These are phyloP conservation scores for Penicillium sp. DNA, from an alignment of 2,329 filamentous ascomycete genomes.

Conservation along the genomic window DNA sequence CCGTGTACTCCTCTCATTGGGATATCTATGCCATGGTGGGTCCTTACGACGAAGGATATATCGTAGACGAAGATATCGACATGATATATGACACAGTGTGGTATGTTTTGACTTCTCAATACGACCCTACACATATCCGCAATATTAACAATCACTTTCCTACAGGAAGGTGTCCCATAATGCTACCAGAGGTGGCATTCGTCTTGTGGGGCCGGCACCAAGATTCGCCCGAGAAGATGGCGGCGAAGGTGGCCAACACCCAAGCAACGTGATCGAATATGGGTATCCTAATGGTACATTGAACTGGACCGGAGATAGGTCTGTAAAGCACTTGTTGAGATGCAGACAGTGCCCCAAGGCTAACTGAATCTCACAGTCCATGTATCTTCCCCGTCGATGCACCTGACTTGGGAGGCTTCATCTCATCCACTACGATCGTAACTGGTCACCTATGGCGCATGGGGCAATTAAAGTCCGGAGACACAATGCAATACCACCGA, in stretches of 20 bases:
- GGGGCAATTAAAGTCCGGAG: constrained; percentile 62
- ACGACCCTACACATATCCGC: too few relatives aligned
- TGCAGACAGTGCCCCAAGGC: not conserved
- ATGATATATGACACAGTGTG: constrained; percentile 60
- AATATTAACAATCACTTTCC: too few relatives aligned
- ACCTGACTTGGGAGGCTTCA: constrained; percentile 63
- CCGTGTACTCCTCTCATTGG: constrained; percentile 53
- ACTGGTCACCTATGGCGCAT: constrained; percentile 63
- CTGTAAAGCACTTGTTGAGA: not conserved
- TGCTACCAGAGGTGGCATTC: constrained; percentile 60
- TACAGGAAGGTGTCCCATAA: constrained; percentile 55
- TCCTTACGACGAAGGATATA: constrained; percentile 58
- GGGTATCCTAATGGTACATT: constrained; percentile 46
- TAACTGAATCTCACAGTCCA: not conserved
- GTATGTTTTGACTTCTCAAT: constrained; percentile 35
- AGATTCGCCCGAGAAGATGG: constrained; percentile 62
- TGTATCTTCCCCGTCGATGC: constrained; percentile 60
- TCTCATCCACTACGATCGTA: constrained; percentile 57
- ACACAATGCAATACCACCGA: constrained; percentile 53
- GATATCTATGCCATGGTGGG: constrained; percentile 57
- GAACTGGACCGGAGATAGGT: not conserved
- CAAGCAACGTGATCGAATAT: constrained; percentile 60
- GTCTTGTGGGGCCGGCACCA: constrained; percentile 60
- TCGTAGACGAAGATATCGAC: constrained; percentile 54
- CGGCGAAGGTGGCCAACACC: constrained; percentile 65